Conservation (phyloP, 352 stramenopile species). For the Phytophthora boehmeriae region DNA sequence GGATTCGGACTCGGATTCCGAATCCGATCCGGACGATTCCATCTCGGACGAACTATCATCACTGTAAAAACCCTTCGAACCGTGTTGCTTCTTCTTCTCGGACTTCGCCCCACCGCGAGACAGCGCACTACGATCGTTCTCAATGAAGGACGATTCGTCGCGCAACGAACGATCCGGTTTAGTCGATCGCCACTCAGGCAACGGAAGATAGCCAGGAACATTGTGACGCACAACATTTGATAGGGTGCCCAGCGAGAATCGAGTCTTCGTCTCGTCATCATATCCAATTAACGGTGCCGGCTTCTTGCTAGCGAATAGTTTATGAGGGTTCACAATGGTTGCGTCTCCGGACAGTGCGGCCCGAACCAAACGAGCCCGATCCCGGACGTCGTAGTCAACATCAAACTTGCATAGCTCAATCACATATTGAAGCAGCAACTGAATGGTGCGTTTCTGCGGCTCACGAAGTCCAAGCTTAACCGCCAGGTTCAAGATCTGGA, state of each 20-base stretch:
- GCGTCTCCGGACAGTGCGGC: constrained; percentile 65
- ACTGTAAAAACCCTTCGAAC: constrained; percentile 69
- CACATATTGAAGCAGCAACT: constrained; percentile 89
- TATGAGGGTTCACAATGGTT: constrained; percentile 66
- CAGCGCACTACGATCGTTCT: constrained; percentile 34
- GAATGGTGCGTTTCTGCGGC: constrained; percentile 73
- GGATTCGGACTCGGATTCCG: constrained; percentile 45
- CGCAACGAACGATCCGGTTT: constrained; percentile 77
- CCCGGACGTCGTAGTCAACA: constrained; percentile 92
- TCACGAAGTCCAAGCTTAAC: constrained; percentile 89
- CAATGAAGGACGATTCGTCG: constrained; percentile 65
- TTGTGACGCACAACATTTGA: constrained; percentile 88
- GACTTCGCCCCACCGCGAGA: constrained; percentile 25
- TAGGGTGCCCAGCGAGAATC: constrained; percentile 88
- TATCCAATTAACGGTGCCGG: constrained; percentile 76
- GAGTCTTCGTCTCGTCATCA: constrained; percentile 71
- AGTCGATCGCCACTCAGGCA: constrained; percentile 76
- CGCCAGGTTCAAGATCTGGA: constrained; percentile 92
- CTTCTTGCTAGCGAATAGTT: constrained; percentile 83
- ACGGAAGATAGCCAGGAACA: constrained; percentile 78
- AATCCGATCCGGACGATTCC: constrained; percentile 35
- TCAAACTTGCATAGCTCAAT: constrained; percentile 94
- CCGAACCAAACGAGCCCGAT: constrained; percentile 90
- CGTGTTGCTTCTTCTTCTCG: constrained; percentile 41
- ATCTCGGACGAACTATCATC: constrained; percentile 60